Conservation (phyloP, 257 asterid genomes). For the Scutellaria minor region DNA sequence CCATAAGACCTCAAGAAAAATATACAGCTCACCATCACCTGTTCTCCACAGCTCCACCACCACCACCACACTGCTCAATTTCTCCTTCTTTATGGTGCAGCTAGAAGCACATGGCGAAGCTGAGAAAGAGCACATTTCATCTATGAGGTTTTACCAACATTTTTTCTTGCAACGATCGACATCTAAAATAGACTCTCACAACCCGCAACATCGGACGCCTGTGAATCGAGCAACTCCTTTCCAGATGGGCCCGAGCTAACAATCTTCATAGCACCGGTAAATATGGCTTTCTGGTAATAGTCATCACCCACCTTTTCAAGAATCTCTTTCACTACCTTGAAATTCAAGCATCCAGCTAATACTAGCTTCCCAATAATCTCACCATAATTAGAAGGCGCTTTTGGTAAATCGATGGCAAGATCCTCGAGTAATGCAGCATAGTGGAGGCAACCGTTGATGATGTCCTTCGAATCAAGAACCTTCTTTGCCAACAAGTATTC, state of each 20-base stretch:
- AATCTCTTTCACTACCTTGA: conserved; percentile 64
- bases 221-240: conserved; percentile 65
- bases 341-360: conserved; percentile 67
- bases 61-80: conserved; percentile 2
- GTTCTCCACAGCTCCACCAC: conserved; percentile 45
- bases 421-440: conserved; percentile 74
- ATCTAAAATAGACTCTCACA: conserved; percentile 64
- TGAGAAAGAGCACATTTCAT: conserved; percentile 40
- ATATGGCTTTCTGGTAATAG: conserved; percentile 62
- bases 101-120: conserved; percentile 5
- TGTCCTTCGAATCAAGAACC: conserved; percentile 55
- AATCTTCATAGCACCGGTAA: conserved; percentile 44
- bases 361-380: conserved; percentile 70
- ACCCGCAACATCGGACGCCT: conserved; percentile 66
- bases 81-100: background rate
- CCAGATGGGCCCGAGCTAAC: conserved; percentile 59
- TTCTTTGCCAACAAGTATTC: conserved; percentile 58
- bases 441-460: conserved; percentile 57
- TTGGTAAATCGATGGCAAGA: conserved; percentile 90
- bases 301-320: conserved; percentile 63
- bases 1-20: conserved; percentile 47
- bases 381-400: conserved; percentile 81
- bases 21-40: conserved; percentile 52
- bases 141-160: conserved; percentile 35
- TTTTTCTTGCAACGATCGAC: conserved; percentile 31